Evolutionary conservation across 2,329 filamentous ascomycete genomes (phyloP), one percentile per base, ranked within the genome.

Genomic region (Phialocephala subalpina): DNA sequence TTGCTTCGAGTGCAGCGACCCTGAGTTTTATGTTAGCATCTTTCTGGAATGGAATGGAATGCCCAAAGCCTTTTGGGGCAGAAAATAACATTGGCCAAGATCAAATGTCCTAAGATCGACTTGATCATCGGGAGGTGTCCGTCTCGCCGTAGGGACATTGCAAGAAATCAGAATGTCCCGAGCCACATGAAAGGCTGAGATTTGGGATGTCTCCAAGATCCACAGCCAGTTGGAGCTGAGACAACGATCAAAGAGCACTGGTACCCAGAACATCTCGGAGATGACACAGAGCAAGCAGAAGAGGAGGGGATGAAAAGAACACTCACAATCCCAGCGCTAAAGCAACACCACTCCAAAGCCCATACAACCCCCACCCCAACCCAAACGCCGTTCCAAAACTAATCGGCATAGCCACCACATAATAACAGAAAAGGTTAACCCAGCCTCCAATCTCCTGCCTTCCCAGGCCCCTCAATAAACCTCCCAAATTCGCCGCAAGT

Each of bases 401-500:
- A 38, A 97, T 87, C 0, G 96, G 95, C 78, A 98, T 83, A 0
- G 93, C 95, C 29, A 98, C 85, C 20, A 87, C 81, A 78, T 98
- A 99, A 80, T 97, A 97, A 25, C 90, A 90, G 58, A 93, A 87
- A 2, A 98, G 80, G 74, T 96, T 97, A 8, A 94, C 90, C 73
- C 95, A 97, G 0, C 95, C 94, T 14, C 95, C 95, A 64, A 98
- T 89, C 69, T 93, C 90, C 78, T 98, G 95, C 65, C 92, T 88
- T 2, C 96, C 96, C 18, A 98, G 86, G 14, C 95, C 95, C 49
- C 96, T 87, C 33, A 98, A 84, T 45, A 97, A 84, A 33, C 94
- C 95, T 74, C 96, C 94, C 64, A 92, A 93, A 45, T 90, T 90
- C 2, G 92, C 87, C 0, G 92, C 88, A 20, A 97, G 78, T 1